These are phyloP conservation scores for Phylloboletellus chloephorus DNA, from an alignment of 1,284 basidiomycete species.

Conservation along the genomic window DNA sequence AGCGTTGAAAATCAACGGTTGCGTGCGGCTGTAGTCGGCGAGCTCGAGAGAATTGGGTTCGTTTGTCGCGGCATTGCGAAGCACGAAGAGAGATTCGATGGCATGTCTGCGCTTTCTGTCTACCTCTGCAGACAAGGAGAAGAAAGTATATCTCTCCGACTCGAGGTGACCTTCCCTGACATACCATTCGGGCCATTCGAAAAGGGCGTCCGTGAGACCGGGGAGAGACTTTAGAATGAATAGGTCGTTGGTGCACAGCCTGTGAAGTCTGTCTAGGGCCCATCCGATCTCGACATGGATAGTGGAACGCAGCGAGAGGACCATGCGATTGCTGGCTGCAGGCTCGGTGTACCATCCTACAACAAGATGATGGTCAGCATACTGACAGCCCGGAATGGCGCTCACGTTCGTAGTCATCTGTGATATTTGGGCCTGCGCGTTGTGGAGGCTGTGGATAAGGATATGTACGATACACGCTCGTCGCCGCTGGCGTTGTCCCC, in stretches of 20 bases:
- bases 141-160: slow-evolving; percentile 42
- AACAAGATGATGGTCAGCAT: slow-evolving; percentile 7
- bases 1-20: slow-evolving; percentile 54
- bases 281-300: slow-evolving; percentile 73
- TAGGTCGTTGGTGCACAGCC: slow-evolving; percentile 69
- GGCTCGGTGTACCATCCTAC: slow-evolving; percentile 78
- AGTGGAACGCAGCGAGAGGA: slow-evolving; percentile 71
- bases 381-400: neutral
- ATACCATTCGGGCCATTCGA: slow-evolving; percentile 80
- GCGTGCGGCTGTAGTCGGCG: slow-evolving; percentile 50
- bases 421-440: slow-evolving; percentile 42
- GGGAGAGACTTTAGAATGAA: slow-evolving; percentile 65
- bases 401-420: slow-evolving; percentile 74
- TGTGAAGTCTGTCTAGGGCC: slow-evolving; percentile 74
- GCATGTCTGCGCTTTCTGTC: slow-evolving; percentile 58
- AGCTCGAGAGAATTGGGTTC: slow-evolving; percentile 61
- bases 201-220: slow-evolving; percentile 71
- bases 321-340: slow-evolving; percentile 71
- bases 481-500: slow-evolving; percentile 11
- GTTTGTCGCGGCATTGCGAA: slow-evolving; percentile 70
- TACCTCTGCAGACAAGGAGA: slow-evolving; percentile 48
- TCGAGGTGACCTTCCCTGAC: slow-evolving; percentile 47
- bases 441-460: slow-evolving; percentile 19
- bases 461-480: slow-evolving; percentile 25
- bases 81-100: slow-evolving; percentile 68